phyloP scores from a whole-genome alignment of 2,329 filamentous ascomycete species.

The Biscogniauxia mediterranea region DNA sequence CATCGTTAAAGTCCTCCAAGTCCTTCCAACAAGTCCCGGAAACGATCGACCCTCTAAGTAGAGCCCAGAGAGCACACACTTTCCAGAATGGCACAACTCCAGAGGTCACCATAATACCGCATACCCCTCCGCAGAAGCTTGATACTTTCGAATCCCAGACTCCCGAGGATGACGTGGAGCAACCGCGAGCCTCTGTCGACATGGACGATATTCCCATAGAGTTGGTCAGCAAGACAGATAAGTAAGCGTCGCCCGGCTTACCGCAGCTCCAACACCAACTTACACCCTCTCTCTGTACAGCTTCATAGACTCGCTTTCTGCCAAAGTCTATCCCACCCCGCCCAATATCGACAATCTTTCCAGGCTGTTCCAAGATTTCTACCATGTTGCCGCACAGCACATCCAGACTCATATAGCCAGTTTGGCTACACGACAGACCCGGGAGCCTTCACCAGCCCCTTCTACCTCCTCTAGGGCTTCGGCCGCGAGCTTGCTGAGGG shows the following conservation, averaged over 20 bases:
- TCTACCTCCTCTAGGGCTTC: conserved; percentile 55
- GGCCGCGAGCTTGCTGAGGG: conserved; percentile 54
- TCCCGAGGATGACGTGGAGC: conserved; percentile 46
- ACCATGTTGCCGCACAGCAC: conserved; percentile 73
- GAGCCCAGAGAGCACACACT: conserved; percentile 47
- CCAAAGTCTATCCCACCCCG: conserved; percentile 81
- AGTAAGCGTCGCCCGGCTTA: conserved; percentile 48
- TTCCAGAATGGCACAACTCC: conserved; percentile 40
- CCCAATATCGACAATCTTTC: conserved; percentile 80
- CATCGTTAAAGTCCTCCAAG: conserved; percentile 26
- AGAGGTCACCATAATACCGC: conserved; percentile 26
- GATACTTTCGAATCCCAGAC: conserved; percentile 51
- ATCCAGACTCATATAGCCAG: conserved; percentile 85
- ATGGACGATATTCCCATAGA: conserved; percentile 93
- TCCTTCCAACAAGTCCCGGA: conserved; percentile 28
- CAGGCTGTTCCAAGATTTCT: conserved; percentile 93
- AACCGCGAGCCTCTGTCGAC: conserved; percentile 59
- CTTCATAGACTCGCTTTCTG: conserved; percentile 86
- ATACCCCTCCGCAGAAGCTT: conserved; percentile 27
- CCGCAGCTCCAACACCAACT: conserved; percentile 10
- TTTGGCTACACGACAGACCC: conserved; percentile 71
- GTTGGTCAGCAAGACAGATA: conserved; percentile 84
- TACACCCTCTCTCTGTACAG: conserved; percentile 43
- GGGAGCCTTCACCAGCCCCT: conserved; percentile 59
- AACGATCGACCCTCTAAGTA: conserved; percentile 32